Conservation (phyloP, 805 yeast genomes). For the Ogataea degrootiae region DNA sequence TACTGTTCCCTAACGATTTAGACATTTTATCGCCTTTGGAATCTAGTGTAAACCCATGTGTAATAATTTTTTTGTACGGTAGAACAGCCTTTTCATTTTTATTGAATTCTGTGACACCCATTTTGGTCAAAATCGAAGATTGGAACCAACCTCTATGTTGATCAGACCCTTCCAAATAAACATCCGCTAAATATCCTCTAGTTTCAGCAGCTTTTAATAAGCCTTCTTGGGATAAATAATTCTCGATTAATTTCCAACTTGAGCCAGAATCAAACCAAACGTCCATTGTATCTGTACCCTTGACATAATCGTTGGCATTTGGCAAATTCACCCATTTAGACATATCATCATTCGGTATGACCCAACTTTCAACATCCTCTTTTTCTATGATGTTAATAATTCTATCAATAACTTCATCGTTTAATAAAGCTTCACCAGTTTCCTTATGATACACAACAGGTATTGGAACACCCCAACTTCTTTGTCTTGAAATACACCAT, state of each 20-base stretch:
- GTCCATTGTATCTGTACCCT: constrained; percentile 92
- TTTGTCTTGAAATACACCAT: constrained; percentile 97
- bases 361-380: constrained; percentile 80
- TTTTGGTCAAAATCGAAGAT: constrained; percentile 77
- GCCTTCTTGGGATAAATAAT: constrained; percentile 32
- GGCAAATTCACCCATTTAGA: constrained; percentile 69
- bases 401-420: constrained; percentile 48
- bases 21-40: constrained; percentile 89
- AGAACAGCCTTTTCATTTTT: constrained; percentile 23
- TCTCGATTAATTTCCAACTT: constrained; percentile 67
- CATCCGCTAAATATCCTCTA: constrained; percentile 57
- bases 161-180: constrained; percentile 95
- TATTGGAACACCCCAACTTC: constrained; percentile 97
- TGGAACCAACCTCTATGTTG: constrained; percentile 99
- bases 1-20: constrained; percentile 81
- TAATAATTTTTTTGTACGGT: constrained; percentile 73
- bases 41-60: constrained; percentile 93
- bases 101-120: constrained; percentile 37
- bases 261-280: constrained; percentile 99
- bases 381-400: constrained; percentile 53
- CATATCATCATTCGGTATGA: constrained; percentile 38
- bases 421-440: constrained; percentile 62
- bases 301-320: constrained; percentile 41
- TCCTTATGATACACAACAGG: constrained; percentile 69
- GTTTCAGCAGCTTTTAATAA: constrained; percentile 27